phyloP scores from a whole-genome alignment of 768 basidiomycete species.

The Lactarius quietus region DNA sequence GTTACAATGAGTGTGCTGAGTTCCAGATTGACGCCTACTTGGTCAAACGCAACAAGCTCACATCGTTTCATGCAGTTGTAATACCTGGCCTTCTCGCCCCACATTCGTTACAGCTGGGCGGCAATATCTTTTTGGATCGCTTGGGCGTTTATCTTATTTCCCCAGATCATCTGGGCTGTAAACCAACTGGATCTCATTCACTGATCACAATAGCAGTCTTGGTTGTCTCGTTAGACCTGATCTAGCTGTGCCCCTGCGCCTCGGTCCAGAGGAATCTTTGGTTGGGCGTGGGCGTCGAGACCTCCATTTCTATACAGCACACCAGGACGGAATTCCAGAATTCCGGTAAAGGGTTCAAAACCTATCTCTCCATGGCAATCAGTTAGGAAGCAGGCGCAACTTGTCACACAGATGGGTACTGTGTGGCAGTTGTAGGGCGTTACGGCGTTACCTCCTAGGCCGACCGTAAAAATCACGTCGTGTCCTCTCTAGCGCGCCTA shows the following conservation, averaged over 20 bases:
- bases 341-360: background rate
- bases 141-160: conserved; percentile 4
- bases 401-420: background rate
- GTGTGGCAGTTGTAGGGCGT: no score
- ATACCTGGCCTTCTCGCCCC: background rate
- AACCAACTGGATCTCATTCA: background rate
- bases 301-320: background rate
- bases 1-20: background rate
- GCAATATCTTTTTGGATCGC: background rate
- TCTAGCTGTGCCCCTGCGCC: conserved; percentile 3
- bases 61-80: background rate
- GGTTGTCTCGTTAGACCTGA: background rate
- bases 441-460: background rate
- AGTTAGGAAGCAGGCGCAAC: background rate
- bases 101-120: conserved; percentile 5
- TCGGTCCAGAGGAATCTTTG: background rate
- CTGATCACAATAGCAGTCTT: conserved; percentile 8
- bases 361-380: background rate
- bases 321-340: background rate
- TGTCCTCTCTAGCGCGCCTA: background rate
- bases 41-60: background rate
- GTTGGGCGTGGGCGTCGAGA: background rate
- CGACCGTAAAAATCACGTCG: background rate
- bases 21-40: background rate
- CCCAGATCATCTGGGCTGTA: conserved; percentile 6